Conservation (phyloP, 1,284 basidiomycete species). For the Butyriboletus appendiculatus region DNA sequence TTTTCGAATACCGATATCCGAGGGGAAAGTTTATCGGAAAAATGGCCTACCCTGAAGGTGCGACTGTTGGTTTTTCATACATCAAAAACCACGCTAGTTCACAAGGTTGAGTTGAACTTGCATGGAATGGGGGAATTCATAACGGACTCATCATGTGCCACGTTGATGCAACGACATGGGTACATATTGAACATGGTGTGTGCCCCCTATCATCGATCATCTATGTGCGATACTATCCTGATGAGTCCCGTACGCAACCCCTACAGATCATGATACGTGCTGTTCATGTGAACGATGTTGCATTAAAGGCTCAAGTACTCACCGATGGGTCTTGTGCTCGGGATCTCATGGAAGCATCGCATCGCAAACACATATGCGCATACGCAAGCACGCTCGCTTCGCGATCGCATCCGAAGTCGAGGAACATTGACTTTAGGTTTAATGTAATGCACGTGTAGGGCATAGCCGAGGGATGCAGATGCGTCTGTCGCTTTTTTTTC, state of each 20-base stretch:
- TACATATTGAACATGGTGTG: neutral
- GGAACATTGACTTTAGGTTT: constrained; percentile 12
- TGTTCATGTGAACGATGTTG: neutral
- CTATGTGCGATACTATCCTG: neutral
- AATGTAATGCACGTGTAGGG: constrained; percentile 6
- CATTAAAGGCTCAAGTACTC: neutral
- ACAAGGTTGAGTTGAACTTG: neutral
- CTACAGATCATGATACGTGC: neutral
- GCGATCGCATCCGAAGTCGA: neutral
- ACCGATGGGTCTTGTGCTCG: neutral
- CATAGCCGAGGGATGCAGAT: neutral
- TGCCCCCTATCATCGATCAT: neutral
- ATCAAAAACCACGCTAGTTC: neutral
- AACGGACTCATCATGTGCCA: neutral
- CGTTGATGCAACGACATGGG: neutral
- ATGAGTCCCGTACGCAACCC: neutral
- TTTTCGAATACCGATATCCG: neutral
- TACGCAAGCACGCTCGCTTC: neutral
- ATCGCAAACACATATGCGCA: neutral
- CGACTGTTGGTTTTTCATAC: neutral
- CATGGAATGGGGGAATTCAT: neutral
- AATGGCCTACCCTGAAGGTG: neutral
- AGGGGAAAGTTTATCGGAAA: neutral
- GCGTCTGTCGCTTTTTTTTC: neutral
- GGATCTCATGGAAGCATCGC: neutral